Evolutionary conservation across 2,329 filamentous ascomycete genomes (phyloP).

Genomic region (Tolypocladium album): DNA sequence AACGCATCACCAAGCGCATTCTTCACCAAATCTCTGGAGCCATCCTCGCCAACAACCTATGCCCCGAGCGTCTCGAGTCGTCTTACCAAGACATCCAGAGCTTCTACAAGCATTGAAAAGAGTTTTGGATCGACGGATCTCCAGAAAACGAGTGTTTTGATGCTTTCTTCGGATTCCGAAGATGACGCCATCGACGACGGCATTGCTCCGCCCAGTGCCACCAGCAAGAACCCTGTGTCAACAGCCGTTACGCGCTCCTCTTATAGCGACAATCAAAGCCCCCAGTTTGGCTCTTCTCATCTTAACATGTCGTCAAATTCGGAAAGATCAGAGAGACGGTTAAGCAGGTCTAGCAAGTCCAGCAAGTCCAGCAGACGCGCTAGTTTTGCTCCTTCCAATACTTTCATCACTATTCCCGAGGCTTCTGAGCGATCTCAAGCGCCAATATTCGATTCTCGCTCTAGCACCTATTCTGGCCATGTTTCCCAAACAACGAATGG

Average conservation of each 20-base stretch:
- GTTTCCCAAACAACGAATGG: constrained; percentile 12
- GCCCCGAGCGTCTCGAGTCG: constrained; percentile 43
- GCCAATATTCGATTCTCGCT: constrained; percentile 8
- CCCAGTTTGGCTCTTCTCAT: constrained; percentile 1
- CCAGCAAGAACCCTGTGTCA: not conserved
- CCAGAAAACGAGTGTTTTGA: constrained; percentile 43
- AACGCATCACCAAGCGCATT: constrained; percentile 9
- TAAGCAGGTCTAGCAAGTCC: constrained; percentile 5
- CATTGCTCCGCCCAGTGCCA: constrained; percentile 6
- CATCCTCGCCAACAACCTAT: constrained; percentile 24
- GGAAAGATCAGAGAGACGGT: constrained; percentile 3
- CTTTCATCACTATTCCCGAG: constrained; percentile 30
- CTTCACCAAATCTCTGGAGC: constrained; percentile 10
- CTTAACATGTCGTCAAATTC: constrained; percentile 7
- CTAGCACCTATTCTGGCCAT: constrained; percentile 14
- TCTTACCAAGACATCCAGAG: constrained; percentile 43
- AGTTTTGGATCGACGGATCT: constrained; percentile 41
- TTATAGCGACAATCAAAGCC: constrained; percentile 1
- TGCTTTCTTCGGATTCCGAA: constrained; percentile 48
- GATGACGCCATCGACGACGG: constrained; percentile 21
- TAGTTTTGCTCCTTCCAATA: constrained; percentile 28
- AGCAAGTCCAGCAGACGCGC: constrained; percentile 27
- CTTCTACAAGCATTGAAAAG: constrained; percentile 33
- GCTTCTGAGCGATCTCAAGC: constrained; percentile 1
- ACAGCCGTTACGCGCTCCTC: not conserved